A percentile compares a stretch with the other conserved stretches of the same genome.
These are phyloP conservation scores for Xylaria sp. DNA, from an alignment of 2,329 filamentous ascomycete genomes.

Conservation along the genomic window DNA sequence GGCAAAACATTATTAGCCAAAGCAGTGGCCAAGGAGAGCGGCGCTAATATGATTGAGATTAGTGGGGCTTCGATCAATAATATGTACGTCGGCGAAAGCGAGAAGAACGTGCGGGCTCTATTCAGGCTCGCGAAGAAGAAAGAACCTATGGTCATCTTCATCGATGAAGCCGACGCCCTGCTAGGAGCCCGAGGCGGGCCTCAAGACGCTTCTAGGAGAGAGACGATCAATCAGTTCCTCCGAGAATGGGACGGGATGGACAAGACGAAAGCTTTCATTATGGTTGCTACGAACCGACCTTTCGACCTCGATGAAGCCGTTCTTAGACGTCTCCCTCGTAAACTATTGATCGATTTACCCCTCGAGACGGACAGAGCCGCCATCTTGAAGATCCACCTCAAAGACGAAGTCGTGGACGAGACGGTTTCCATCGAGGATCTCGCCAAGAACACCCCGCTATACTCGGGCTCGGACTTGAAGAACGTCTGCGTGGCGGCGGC, in stretches of 20 bases:
- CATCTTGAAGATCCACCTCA: constrained; percentile 74
- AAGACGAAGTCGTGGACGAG: constrained; percentile 66
- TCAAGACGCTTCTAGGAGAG: constrained; percentile 75
- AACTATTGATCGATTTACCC: constrained; percentile 76
- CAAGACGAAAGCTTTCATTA: constrained; percentile 87
- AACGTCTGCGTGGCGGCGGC: constrained; percentile 82
- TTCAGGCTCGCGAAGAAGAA: constrained; percentile 92
- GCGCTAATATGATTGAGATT: constrained; percentile 80
- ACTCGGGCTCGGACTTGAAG: constrained; percentile 84
- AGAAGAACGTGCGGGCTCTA: constrained; percentile 93
- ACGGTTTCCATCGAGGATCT: constrained; percentile 66
- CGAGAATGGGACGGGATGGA: constrained; percentile 94
- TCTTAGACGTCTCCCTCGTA: constrained; percentile 74
- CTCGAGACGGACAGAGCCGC: constrained; percentile 67
- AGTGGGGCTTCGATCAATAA: constrained; percentile 92
- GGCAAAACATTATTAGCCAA: constrained; percentile 74
- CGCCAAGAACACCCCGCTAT: constrained; percentile 72
- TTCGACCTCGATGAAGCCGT: constrained; percentile 94
- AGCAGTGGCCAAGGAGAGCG: constrained; percentile 70
- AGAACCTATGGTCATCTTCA: constrained; percentile 90
- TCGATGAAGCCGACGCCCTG: constrained; percentile 94
- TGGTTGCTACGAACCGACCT: constrained; percentile 95
- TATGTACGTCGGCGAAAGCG: constrained; percentile 94
- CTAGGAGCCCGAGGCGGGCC: constrained; percentile 76
- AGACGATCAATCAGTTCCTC: constrained; percentile 95